Base-by-base conservation (phyloP, 2,329 filamentous ascomycete genomes). In the Verticillium nubilum region DNA sequence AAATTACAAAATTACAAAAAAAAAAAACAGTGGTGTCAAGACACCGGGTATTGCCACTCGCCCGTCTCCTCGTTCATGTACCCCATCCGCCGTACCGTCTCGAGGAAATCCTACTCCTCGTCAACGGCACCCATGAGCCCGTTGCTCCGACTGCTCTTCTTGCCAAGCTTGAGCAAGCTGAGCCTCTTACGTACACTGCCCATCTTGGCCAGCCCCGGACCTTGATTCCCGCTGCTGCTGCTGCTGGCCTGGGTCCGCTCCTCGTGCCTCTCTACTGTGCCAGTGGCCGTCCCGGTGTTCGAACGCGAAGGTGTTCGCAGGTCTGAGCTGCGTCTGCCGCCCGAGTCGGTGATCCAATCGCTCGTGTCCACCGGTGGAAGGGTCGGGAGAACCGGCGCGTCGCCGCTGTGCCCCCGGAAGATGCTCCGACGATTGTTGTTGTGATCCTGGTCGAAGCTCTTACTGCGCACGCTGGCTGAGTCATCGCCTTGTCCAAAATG, bases 181-280 rank as follows among this genome's bases (percentile, higher is more conserved):
- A 96, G 79, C 68, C 92, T 78, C 76, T 92, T 94, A 74, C 88
- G 86, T 65, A 96, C 84, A 60, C 86, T 89, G 35, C 83, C 84
- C 57, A 83, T 83, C 68, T 80, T 80, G 59, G 73, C 70, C 37
- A 55, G 29, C 3, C 25, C 29, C 6, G 58, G 58, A 2, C 23
- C 33, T 2, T 72, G 42, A 12, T 50, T n/a, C 19, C 19, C 42
- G 19, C 19, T 23, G 69, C 37, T 73, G 15, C 52, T 23, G 17
- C 25, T 26, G 52, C 52, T 53, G 13, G 26, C 13, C 15, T 27
- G 52, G 9, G 52, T 10, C 25, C 26, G 52, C 52, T 53, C 52
- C 12, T 53, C 52, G 52, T 53, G 25, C 52, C 27, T 28, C 25
- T 53, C 52, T 19, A 19, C 26, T 17, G 52, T 28, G 52, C 26